These are phyloP conservation scores for Xylaria digitata DNA, from an alignment of 2,329 filamentous ascomycete species.

Conservation along the genomic window DNA sequence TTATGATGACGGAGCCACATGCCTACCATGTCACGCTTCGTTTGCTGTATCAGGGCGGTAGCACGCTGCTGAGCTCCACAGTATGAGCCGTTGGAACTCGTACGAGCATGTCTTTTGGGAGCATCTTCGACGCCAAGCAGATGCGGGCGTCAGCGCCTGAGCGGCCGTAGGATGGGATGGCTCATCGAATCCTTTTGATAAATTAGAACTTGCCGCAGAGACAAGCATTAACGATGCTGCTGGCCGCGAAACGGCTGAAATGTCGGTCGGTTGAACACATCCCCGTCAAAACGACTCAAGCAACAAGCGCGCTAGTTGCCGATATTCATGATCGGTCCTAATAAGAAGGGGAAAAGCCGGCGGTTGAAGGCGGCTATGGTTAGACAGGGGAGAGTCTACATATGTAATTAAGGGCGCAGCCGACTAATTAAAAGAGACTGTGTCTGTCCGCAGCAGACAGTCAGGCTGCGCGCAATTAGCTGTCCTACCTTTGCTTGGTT, in stretches of 20 bases:
- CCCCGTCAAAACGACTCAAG: slow-evolving; percentile 14
- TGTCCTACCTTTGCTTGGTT: too few relatives aligned
- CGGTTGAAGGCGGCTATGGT: slow-evolving; percentile 7
- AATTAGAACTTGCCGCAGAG: slow-evolving; percentile 8
- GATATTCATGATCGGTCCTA: slow-evolving; percentile 2
- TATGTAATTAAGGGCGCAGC: slow-evolving; percentile 24
- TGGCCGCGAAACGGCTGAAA: slow-evolving; percentile 36
- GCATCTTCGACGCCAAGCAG: slow-evolving; percentile 22
- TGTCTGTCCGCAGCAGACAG: slow-evolving; percentile 27
- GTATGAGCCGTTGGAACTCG: slow-evolving; percentile 16
- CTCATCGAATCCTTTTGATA: slow-evolving; percentile 27
- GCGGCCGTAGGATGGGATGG: slow-evolving; percentile 31
- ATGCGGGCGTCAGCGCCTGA: slow-evolving; percentile 33
- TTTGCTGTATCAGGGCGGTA: slow-evolving; percentile 26
- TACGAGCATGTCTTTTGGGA: background rate
- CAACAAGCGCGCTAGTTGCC: slow-evolving; percentile 10
- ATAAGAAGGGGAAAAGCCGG: background rate
- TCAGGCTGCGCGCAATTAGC: slow-evolving; percentile 24
- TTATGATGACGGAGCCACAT: slow-evolving; percentile 18
- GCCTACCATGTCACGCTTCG: slow-evolving; percentile 13
- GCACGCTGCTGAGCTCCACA: slow-evolving; percentile 23
- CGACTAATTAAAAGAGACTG: slow-evolving; percentile 29
- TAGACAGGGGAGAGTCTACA: slow-evolving; percentile 15
- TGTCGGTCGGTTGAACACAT: slow-evolving; percentile 35
- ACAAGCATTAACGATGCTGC: slow-evolving; percentile 19